Percentiles rank a stretch among this genome's conserved stretches.
Conservation (phyloP, 768 basidiomycete genomes). For the Serendipita vermifera region DNA sequence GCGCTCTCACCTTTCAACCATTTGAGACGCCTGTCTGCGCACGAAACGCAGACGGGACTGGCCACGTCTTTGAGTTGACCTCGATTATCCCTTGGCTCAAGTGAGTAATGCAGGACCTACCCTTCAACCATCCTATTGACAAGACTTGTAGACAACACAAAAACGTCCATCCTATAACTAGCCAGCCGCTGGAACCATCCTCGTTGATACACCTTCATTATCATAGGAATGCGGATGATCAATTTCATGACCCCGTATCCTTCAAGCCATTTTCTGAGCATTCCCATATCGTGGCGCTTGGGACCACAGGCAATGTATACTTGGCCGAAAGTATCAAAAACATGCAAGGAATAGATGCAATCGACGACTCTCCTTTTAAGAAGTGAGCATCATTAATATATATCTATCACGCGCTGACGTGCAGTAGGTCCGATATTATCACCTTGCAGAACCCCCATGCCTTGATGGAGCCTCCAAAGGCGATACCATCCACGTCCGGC, state of each 20-base stretch:
- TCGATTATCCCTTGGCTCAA: slow-evolving; percentile 94
- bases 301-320: slow-evolving; percentile 86
- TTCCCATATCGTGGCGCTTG: slow-evolving; percentile 85
- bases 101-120: slow-evolving; percentile 30
- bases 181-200: slow-evolving; percentile 52
- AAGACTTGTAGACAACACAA: slow-evolving; percentile 51
- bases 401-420: not conserved
- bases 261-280: slow-evolving; percentile 97
- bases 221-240: slow-evolving; percentile 69
- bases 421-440: slow-evolving; percentile 66
- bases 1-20: slow-evolving; percentile 80
- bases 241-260: slow-evolving; percentile 90
- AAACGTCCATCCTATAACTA: slow-evolving; percentile 66
- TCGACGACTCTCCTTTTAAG: slow-evolving; percentile 73
- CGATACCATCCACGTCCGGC: slow-evolving; percentile 20
- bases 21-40: slow-evolving; percentile 83
- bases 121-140: slow-evolving; percentile 11
- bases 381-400: slow-evolving; percentile 36
- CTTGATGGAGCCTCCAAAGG: slow-evolving; percentile 43
- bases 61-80: slow-evolving; percentile 73
- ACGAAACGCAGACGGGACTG: slow-evolving; percentile 66
- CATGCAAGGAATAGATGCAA: slow-evolving; percentile 62
- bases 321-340: slow-evolving; percentile 74
- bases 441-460: slow-evolving; percentile 89
- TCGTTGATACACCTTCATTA: slow-evolving; percentile 74